Conservation (phyloP, 441 rosid genomes). For the Sinapis alba region DNA sequence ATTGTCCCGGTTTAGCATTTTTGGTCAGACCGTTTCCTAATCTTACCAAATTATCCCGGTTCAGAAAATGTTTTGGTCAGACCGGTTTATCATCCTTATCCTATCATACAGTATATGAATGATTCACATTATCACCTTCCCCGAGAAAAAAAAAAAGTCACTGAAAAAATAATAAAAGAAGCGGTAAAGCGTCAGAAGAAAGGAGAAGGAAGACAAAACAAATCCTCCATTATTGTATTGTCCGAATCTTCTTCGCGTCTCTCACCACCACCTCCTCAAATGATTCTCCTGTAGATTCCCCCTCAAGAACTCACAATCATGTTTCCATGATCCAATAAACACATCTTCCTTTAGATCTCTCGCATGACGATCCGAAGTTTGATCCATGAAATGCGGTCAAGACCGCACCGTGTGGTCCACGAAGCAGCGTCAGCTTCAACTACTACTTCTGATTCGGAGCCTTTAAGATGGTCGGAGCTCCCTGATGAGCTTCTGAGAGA, state of each 20-base stretch:
- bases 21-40: neutral
- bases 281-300: slow-evolving; percentile 10
- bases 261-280: slow-evolving; percentile 24
- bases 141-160: neutral
- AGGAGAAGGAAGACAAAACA: neutral
- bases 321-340: slow-evolving; percentile 3
- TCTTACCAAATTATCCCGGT: neutral
- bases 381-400: slow-evolving; percentile 57
- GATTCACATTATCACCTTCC: slow-evolving; percentile 5
- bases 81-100: slow-evolving; percentile 17
- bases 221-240: slow-evolving; percentile 29
- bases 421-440: slow-evolving; percentile 28
- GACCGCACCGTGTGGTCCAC: slow-evolving; percentile 57
- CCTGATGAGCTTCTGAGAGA: slow-evolving; percentile 69
- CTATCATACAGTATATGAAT: neutral
- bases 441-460: slow-evolving; percentile 13
- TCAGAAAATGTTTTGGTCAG: neutral
- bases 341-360: slow-evolving; percentile 21
- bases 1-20: neutral
- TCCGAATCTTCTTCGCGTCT: slow-evolving; percentile 40
- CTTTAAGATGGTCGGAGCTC: slow-evolving; percentile 57
- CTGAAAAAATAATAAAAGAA: slow-evolving; percentile 11
- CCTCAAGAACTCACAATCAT: slow-evolving; percentile 5
- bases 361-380: slow-evolving; percentile 55
- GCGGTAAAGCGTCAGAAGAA: slow-evolving; percentile 6